phyloP scores from a whole-genome alignment of 2,329 filamentous ascomycete species.

The Calonectria montana region DNA sequence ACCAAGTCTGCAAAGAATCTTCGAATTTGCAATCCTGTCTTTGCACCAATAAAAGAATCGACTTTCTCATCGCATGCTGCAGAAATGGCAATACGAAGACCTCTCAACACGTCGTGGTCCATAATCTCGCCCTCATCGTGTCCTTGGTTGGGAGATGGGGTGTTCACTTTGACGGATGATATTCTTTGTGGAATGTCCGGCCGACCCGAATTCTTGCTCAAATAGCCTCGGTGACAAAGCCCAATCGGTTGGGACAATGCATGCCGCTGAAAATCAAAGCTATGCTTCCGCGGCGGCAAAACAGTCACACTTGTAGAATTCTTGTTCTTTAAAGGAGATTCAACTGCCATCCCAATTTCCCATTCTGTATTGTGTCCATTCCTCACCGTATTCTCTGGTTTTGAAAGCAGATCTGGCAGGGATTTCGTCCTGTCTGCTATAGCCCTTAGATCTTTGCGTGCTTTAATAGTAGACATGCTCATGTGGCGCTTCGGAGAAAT shows the following conservation, averaged over 20 bases:
- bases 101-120: conserved; percentile 65
- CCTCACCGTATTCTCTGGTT: not conserved
- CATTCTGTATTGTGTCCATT: not conserved
- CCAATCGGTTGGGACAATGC: conserved; percentile 36
- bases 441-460: not conserved
- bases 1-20: conserved; percentile 66
- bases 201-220: conserved; percentile 37
- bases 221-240: conserved; percentile 43
- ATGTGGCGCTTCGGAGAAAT: conserved; percentile 27
- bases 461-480: conserved; percentile 24
- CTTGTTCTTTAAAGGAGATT: not conserved
- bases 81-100: conserved; percentile 65
- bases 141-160: conserved; percentile 38
- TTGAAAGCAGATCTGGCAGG: conserved; percentile 4
- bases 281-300: not conserved
- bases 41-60: conserved; percentile 62
- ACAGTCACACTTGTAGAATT: not conserved
- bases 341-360: not conserved
- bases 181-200: conserved; percentile 51
- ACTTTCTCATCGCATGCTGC: conserved; percentile 67
- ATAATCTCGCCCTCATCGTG: conserved; percentile 54
- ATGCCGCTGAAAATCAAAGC: not conserved
- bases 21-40: conserved; percentile 64
- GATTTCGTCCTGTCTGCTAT: conserved; percentile 18
- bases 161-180: conserved; percentile 47